A percentile compares a stretch with the other conserved stretches of the same genome.
phyloP scores from a whole-genome alignment of 352 stramenopile species.

The Pelagophyceae sp. region DNA sequence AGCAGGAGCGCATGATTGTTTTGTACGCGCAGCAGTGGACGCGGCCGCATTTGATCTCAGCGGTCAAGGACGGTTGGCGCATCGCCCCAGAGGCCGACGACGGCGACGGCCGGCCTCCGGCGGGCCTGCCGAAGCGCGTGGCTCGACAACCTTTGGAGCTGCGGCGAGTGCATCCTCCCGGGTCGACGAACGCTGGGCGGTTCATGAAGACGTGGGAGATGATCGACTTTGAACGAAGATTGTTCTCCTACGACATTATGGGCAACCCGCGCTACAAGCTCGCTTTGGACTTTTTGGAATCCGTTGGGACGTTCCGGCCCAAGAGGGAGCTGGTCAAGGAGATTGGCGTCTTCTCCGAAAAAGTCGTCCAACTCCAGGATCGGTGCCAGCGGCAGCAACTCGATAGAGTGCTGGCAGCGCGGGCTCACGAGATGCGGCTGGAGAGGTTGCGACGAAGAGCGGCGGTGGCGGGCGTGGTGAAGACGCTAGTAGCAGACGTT shows the following conservation, averaged over 20 bases:
- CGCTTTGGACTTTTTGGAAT: conserved; percentile 1
- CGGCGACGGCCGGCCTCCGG: not conserved
- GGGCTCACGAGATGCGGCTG: not conserved
- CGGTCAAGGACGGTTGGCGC: not conserved
- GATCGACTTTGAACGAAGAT: not conserved
- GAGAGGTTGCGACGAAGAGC: not conserved
- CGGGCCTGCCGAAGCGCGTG: not conserved
- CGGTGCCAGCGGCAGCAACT: not conserved
- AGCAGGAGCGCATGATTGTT: not conserved
- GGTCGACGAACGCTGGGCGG: not conserved
- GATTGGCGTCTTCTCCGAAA: not conserved
- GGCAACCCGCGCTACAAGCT: conserved; percentile 2
- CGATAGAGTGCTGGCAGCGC: not conserved
- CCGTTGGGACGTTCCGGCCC: conserved; percentile 3
- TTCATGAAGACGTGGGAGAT: conserved; percentile 15
- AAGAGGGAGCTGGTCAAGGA: conserved; percentile 13
- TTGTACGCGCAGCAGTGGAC: not conserved
- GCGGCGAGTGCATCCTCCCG: not conserved
- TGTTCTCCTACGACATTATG: conserved; percentile 5
- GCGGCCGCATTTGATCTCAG: not conserved
- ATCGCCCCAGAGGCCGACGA: not conserved
- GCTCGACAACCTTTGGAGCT: not conserved
- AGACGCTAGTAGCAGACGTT: not conserved
- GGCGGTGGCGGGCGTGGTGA: not conserved
- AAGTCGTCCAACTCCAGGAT: not conserved